phyloP scores from a whole-genome alignment of 371 early-diverging fungal genomes.

The Haplosporangium sp. region DNA sequence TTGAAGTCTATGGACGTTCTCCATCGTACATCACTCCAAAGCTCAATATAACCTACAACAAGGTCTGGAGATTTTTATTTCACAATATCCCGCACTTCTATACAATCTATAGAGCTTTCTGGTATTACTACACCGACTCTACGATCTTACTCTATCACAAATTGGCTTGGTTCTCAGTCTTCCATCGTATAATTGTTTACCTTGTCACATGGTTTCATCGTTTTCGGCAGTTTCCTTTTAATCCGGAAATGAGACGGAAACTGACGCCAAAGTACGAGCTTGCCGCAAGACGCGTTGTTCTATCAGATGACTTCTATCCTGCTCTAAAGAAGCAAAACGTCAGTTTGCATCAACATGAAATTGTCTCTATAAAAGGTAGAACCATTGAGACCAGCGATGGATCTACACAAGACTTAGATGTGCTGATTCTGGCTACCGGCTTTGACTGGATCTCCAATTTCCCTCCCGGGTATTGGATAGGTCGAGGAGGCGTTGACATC shows the following conservation, averaged over 20 bases:
- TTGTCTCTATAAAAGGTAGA: slow-evolving; percentile 23
- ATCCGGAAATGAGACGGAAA: slow-evolving; percentile 20
- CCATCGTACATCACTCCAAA: slow-evolving; percentile 34
- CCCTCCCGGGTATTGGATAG: slow-evolving; percentile 27
- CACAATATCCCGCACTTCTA: slow-evolving; percentile 31
- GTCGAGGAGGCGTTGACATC: slow-evolving; percentile 32
- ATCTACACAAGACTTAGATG: slow-evolving; percentile 31
- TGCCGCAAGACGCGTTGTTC: slow-evolving; percentile 29
- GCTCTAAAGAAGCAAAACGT: slow-evolving; percentile 35
- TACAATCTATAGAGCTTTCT: slow-evolving; percentile 20
- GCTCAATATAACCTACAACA: slow-evolving; percentile 24
- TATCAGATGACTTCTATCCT: slow-evolving; percentile 36
- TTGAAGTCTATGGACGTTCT: slow-evolving; percentile 39
- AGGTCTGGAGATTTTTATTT: slow-evolving; percentile 29
- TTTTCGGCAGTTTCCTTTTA: slow-evolving; percentile 21
- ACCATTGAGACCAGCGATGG: slow-evolving; percentile 33
- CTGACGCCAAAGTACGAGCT: slow-evolving; percentile 40
- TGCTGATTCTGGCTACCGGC: slow-evolving; percentile 42
- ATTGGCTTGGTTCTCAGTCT: slow-evolving; percentile 34
- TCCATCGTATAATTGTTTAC: slow-evolving; percentile 31
- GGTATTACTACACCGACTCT: slow-evolving; percentile 30
- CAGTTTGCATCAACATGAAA: slow-evolving; percentile 16
- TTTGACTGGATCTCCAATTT: slow-evolving; percentile 35
- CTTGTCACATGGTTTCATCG: slow-evolving; percentile 40
- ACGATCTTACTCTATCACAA: slow-evolving; percentile 38